Conservation (phyloP, 164 flowering plant species). For the Kalanchoe fedtschenkoi region DNA sequence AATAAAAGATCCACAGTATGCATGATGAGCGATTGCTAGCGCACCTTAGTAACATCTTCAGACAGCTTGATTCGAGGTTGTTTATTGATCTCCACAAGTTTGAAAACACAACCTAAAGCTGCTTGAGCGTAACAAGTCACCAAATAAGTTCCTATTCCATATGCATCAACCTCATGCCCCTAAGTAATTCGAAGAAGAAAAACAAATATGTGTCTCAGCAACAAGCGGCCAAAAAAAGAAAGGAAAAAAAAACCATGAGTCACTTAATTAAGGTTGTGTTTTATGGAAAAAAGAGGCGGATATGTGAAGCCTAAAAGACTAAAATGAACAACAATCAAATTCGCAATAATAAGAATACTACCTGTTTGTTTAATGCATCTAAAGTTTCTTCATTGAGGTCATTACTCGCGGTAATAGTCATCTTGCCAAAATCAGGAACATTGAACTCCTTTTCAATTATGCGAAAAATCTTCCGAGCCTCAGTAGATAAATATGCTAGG, state of each 20-base stretch:
- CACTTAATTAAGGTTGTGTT: background rate
- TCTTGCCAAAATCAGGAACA: slow-evolving; percentile 65
- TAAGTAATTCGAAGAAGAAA: slow-evolving; percentile 14
- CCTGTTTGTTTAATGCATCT: slow-evolving; percentile 99
- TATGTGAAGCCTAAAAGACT: background rate
- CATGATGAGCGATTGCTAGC: background rate
- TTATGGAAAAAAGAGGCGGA: background rate
- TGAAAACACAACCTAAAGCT: slow-evolving; percentile 96
- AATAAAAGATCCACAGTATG: too few relatives aligned
- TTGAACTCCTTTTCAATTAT: slow-evolving; percentile 78
- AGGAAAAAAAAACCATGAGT: background rate
- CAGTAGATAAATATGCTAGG: slow-evolving; percentile 80
- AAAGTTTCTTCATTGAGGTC: slow-evolving; percentile 98
- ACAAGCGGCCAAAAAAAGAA: background rate
- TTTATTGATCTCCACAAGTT: slow-evolving; percentile 88
- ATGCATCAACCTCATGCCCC: slow-evolving; percentile 98
- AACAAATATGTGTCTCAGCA: background rate
- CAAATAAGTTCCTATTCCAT: slow-evolving; percentile 92
- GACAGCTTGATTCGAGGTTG: slow-evolving; percentile 97
- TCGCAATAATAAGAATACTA: slow-evolving; percentile 12
- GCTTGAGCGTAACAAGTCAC: slow-evolving; percentile 98
- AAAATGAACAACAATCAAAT: background rate
- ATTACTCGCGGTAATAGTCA: slow-evolving; percentile 85
- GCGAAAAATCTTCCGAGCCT: slow-evolving; percentile 67
- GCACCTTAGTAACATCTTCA: slow-evolving; percentile 95